Evolutionary conservation across 805 yeast species (phyloP), one percentile per base, ranked within the genome.

Genomic region (Myxozyma mucilagina): DNA sequence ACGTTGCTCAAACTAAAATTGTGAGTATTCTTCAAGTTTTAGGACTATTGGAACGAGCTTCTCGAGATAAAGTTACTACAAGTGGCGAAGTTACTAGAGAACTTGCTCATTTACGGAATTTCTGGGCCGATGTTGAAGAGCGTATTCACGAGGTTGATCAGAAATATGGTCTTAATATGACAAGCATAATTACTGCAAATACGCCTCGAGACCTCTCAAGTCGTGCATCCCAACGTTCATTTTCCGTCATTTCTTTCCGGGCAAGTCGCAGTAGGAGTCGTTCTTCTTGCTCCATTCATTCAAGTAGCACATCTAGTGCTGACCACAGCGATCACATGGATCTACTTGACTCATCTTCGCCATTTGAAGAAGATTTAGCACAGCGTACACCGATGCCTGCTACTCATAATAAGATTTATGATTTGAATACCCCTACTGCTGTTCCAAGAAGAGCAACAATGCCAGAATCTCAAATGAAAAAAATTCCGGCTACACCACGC

Each of bases 221-320:
- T 16, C 56, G 66, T 6, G 50, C 58, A 10, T 59, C 64, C 7
- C 35, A 31, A 34, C 41, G 54, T n/a, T 61, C 65, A 11, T 42
- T 53, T 4, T 47, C 45, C 1, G 50, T 57, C 32, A 41, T 56
- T 34, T 36, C 57, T 13, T 57, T 61, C 45, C 29, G 61, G 4
- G 54, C 55, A 10, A 59, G 64, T 38, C 56, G 63, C 18, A 52
- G 58, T 39, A 47, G 63, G n/a, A 60, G 60, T 41, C 60, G 60
- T 13, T 51, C 63, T 14, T 24, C 60, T n/a, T 51, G 53, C 20
- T 53, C 66, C 32, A 55, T 52, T 16, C 20, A 51, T 18, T 60
- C 64, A 2, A 47, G 48, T 41, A 14, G 31, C 13, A 53, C 50
- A 18, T 60, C 63, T 2, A 38, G 24, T 29, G 42, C 47, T 9